These are phyloP conservation scores for Inga oerstediana DNA, from an alignment of 306 rosid genomes.

Conservation along the genomic window DNA sequence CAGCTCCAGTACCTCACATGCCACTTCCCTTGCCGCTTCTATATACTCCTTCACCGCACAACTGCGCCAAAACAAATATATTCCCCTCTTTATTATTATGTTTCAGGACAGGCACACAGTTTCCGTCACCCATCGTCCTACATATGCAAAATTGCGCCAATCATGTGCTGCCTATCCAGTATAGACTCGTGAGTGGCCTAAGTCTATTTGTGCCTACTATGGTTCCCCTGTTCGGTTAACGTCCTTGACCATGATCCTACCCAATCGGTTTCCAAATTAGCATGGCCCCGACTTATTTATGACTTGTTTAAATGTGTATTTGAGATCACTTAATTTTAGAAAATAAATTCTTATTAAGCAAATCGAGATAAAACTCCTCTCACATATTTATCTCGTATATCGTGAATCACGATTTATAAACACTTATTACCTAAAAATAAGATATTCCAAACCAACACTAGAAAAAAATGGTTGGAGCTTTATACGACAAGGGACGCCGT, in stretches of 20 bases:
- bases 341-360: too few relatives aligned
- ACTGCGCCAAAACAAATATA: slow-evolving; percentile 33
- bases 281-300: background rate
- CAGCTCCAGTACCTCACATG: slow-evolving; percentile 83
- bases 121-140: too few relatives aligned
- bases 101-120: background rate
- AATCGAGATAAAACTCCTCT: too few relatives aligned
- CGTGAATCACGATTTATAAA: too few relatives aligned
- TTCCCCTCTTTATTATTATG: background rate
- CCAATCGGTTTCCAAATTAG: background rate
- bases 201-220: background rate
- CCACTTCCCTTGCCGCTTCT: slow-evolving; percentile 55
- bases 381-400: too few relatives aligned
- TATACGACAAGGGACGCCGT: background rate
- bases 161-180: background rate
- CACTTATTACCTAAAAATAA: too few relatives aligned
- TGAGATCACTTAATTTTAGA: too few relatives aligned
- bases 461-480: slow-evolving; percentile 15
- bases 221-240: slow-evolving; percentile 1
- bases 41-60: slow-evolving; percentile 61
- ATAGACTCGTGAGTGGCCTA: background rate
- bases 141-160: background rate
- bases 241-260: slow-evolving; percentile 3
- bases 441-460: too few relatives aligned
- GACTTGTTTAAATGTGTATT: too few relatives aligned